Conservation (phyloP, 805 yeast species). For the Grigorovia transvaalensis region DNA sequence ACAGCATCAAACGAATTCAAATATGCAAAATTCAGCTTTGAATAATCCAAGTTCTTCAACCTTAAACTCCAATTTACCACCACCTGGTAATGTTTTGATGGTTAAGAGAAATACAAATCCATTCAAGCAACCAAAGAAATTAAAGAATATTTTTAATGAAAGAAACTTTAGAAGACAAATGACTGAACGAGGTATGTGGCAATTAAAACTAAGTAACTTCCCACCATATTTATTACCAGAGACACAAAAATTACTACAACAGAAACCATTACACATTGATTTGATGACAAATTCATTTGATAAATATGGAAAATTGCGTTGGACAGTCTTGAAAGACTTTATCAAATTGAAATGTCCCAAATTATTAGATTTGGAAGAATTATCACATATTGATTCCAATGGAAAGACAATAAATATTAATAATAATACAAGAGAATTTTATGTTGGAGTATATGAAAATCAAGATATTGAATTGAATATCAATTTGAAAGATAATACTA, state of each 20-base stretch:
- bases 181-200: slow-evolving; percentile 28
- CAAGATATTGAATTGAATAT: slow-evolving; percentile 13
- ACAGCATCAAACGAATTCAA: not conserved
- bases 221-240: slow-evolving; percentile 27
- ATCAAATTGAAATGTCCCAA: slow-evolving; percentile 26
- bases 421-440: slow-evolving; percentile 26
- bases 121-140: slow-evolving; percentile 15
- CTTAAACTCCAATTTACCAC: not conserved
- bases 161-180: slow-evolving; percentile 26
- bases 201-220: slow-evolving; percentile 22
- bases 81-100: not conserved
- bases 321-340: slow-evolving; percentile 32
- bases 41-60: not conserved
- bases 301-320: slow-evolving; percentile 23
- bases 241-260: slow-evolving; percentile 2
- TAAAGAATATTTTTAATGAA: slow-evolving; percentile 27
- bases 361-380: slow-evolving; percentile 10
- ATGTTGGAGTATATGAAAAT: slow-evolving; percentile 28
- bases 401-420: slow-evolving; percentile 1
- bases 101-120: slow-evolving; percentile 7
- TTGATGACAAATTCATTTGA: slow-evolving; percentile 18
- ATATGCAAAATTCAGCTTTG: not conserved
- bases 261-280: slow-evolving; percentile 1
- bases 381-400: not conserved
- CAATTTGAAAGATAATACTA: slow-evolving; percentile 6